These are phyloP conservation scores for Fusarium scirpi DNA, from an alignment of 2,329 filamentous ascomycete genomes.

Conservation along the genomic window DNA sequence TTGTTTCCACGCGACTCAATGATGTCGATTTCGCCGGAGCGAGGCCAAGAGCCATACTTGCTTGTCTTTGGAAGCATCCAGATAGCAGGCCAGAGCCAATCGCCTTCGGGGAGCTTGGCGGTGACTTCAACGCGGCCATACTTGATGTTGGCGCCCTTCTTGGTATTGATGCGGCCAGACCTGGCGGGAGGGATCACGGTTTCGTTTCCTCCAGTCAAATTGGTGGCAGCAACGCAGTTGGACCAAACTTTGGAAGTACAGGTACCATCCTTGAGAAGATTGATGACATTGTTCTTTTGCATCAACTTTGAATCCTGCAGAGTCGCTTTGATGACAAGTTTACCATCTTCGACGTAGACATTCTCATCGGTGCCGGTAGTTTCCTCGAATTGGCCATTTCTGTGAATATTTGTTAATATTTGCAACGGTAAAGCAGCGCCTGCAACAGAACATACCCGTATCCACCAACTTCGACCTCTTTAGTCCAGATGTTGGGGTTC, in stretches of 20 bases:
- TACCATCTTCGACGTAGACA: constrained; percentile 76
- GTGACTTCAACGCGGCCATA: constrained; percentile 86
- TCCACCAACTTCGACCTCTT: constrained; percentile 80
- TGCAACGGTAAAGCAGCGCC: too few relatives aligned
- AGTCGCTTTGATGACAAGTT: constrained; percentile 81
- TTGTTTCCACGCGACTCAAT: constrained; percentile 86
- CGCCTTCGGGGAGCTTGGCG: constrained; percentile 79
- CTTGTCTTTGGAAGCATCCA: constrained; percentile 84
- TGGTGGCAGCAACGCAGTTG: constrained; percentile 77
- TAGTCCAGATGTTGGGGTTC: constrained; percentile 74
- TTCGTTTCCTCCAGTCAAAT: constrained; percentile 75
- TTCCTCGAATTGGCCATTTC: constrained; percentile 84
- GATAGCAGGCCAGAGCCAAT: constrained; percentile 94
- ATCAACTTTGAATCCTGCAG: constrained; percentile 77
- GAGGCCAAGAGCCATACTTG: constrained; percentile 81
- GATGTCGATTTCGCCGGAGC: constrained; percentile 87
- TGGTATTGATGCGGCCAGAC: constrained; percentile 83
- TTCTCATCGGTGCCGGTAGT: constrained; percentile 81
- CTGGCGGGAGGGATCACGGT: constrained; percentile 82
- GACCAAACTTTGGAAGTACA: constrained; percentile 72
- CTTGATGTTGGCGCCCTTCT: constrained; percentile 76
- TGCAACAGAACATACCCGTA: constrained; percentile 70
- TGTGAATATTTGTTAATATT: constrained; percentile 46
- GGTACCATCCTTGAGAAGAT: constrained; percentile 73
- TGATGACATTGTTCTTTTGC: constrained; percentile 73